A percentile compares a stretch with the other conserved stretches of the same genome.
These are phyloP conservation scores for Dictyophora rubrovolvata DNA, from an alignment of 768 basidiomycete genomes.

Conservation along the genomic window DNA sequence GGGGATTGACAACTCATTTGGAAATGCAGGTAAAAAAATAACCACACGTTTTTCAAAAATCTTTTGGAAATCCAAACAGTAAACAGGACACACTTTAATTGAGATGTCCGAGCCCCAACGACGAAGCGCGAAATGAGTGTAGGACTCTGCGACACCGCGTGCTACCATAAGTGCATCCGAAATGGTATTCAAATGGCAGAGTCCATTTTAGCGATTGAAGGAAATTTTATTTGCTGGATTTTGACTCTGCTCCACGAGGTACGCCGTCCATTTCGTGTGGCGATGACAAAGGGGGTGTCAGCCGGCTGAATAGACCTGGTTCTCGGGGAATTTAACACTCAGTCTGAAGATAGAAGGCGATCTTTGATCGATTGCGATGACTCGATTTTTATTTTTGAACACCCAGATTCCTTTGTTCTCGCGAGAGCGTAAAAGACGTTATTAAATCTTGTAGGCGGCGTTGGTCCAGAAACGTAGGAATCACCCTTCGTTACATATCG, in stretches of 20 bases:
- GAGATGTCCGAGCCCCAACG: no score
- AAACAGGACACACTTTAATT: no score
- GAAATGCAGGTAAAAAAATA: not conserved
- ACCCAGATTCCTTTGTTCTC: not conserved
- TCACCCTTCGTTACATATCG: no score
- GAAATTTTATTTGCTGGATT: not conserved
- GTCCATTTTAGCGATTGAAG: not conserved
- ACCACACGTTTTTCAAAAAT: not conserved
- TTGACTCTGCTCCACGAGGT: not conserved
- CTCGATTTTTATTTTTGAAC: not conserved
- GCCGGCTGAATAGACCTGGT: not conserved
- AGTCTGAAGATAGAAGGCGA: not conserved
- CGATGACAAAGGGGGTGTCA: not conserved
- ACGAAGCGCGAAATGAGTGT: no score
- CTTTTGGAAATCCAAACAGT: no score
- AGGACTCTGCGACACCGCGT: no score
- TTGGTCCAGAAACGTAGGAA: no score
- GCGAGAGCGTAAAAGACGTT: not conserved
- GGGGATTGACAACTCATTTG: not conserved
- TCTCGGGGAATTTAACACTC: not conserved
- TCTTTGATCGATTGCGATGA: not conserved
- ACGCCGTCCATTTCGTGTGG: not conserved
- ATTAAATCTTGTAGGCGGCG: no score
- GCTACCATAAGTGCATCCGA: not conserved
- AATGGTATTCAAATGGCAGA: not conserved